phyloP scores from a whole-genome alignment of 257 asterid species.

The Solanum bulbocastanum region DNA sequence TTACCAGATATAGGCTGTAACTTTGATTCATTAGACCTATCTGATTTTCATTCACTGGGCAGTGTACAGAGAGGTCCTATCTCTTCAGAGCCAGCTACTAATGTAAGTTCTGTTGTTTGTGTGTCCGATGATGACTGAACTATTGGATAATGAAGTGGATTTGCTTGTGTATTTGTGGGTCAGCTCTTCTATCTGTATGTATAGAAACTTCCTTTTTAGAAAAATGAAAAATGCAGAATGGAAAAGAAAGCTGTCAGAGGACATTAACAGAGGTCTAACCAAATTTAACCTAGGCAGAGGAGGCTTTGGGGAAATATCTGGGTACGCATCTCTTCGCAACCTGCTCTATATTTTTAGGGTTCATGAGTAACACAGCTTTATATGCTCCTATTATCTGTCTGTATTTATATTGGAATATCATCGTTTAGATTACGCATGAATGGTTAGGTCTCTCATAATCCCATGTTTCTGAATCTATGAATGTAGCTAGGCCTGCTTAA shows the following conservation, averaged over 20 bases:
- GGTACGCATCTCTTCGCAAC: neutral
- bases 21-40: conserved; percentile 5
- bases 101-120: conserved; percentile 45
- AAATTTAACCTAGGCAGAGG: neutral
- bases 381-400: neutral
- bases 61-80: conserved; percentile 12
- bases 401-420: neutral
- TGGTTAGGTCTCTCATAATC: neutral
- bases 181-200: neutral
- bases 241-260: neutral
- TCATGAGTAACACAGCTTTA: neutral
- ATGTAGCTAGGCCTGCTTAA: neutral
- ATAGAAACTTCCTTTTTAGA: neutral
- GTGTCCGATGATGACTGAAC: conserved; percentile 57
- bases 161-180: neutral
- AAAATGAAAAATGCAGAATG: neutral
- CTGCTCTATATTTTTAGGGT: neutral
- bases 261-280: neutral
- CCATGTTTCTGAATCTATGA: neutral
- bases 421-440: neutral
- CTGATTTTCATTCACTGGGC: conserved; percentile 20
- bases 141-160: neutral
- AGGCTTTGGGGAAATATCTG: neutral
- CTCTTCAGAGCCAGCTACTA: conserved; percentile 9
- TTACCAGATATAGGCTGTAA: conserved; percentile 2